Evolutionary conservation across 2,329 filamentous ascomycete genomes (phyloP), one percentile per base, ranked within the genome.

Genomic region (Ophiocordyceps australis): DNA sequence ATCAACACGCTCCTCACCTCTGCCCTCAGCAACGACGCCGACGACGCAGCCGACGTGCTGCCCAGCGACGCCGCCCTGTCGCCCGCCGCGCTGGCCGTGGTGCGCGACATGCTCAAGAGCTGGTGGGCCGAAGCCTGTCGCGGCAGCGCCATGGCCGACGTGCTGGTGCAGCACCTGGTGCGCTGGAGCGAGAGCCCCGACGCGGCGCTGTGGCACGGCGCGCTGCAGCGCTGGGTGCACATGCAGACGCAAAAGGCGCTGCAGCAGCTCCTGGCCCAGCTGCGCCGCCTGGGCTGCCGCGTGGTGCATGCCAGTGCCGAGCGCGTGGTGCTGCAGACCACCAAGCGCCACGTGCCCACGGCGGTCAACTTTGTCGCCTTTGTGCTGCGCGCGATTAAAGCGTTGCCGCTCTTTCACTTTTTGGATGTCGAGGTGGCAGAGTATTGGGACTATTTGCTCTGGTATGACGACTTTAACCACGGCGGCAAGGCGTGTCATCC

Each of bases 381-480:
- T 52, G 91, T 98, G 33, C 65, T 98, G 41, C 94, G 94, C 55
- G 92, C 85, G 0, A 94, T 99, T 55, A 86, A 92, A 50, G 74
- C 73, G 29, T 94, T 94, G 42, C 83, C 89, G 0, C 65, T 94
- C 0, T 99, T 99, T 54, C 81, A 94, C 49, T 98, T 98, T 45
- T 73, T 99, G 34, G 89, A 98, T 40, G 62, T 99, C 4, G 81
- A 94, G 39, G 89, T 99, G 49, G 93, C 86, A 38, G 89, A 98
- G 46, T 99, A 94, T 50, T 99, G 89, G 89, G 89, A 99, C 48
- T 95, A 94, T 41, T 70, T 99, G 1, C 74, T 94, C 4, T 99
- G 89, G 89, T 95, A 95, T 38, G 89, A 99, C 39, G 82, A 94
- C 50, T 94, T 86, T 61, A 98, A 99, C 57, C 95, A 95, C 41